Base-by-base conservation (phyloP, 2,329 filamentous ascomycete genomes). In the Phaeosphaeriaceae sp. region DNA sequence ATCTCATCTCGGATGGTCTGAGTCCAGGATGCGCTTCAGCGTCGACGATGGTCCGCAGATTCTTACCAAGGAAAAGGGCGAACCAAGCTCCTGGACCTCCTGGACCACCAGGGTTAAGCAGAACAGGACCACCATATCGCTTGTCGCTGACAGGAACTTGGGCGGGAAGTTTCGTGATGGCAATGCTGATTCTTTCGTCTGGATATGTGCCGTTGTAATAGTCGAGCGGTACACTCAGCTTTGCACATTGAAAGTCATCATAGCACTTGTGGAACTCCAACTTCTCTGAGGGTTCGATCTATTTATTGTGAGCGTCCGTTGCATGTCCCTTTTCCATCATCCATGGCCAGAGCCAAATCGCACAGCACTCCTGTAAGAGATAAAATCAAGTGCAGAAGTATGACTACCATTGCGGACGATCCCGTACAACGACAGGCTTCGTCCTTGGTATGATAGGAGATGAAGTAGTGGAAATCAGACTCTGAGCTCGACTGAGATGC, bases 21-120 rank as follows among this genome's bases (percentile, higher is more conserved):
- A 49, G 20, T 4, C 46, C 31, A 7, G 65, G 53, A 27, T 68
- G 45, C 3, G 62, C 51, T 19, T 52, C 48, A 15, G 70, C 66
- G 54, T 76, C 76, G 10, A 75, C 69, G 22, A 77, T 57, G 17
- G 55, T 60, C 49, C 73, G 75, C 19, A 78, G 41, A 3, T 60
- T 20, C 17, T 55, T 56, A 15, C 71, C 77, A 22, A 58, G 24
- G 7, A 48, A 6, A 3, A 74, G 53, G 2, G 76, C 70, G 19
- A 77, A 68, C 3, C 61, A 53, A 15, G 78, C 68, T 24, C 80
- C 80, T 10, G 77, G 73, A 15, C 78, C 80, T 22, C 80, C 79
- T 1, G 80, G 80, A 1, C 80, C 80, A 5, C 80, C 80, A 9
- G 80, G 80, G 40, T 82, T 82, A 57, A 80, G 60, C 11, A 82